Conservation (phyloP, 2,329 filamentous ascomycete genomes). For the Penicillium sp. region DNA sequence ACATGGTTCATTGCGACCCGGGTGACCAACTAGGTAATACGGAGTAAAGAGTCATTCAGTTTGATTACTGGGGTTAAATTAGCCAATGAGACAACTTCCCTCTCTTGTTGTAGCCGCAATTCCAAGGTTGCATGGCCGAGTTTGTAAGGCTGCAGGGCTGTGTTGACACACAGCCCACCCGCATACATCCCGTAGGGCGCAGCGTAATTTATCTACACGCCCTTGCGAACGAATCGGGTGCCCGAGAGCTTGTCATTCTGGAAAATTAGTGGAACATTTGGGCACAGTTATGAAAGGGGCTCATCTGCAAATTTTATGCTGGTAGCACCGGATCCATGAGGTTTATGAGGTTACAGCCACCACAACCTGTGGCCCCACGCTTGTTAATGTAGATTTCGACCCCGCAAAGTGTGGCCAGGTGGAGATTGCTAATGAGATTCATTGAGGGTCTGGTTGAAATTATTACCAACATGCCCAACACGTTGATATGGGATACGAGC, state of each 20-base stretch:
- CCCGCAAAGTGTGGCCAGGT: too few species aligned
- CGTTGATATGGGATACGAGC: too few species aligned
- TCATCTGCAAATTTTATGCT: not conserved
- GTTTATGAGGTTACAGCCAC: not conserved
- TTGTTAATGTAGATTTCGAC: too few species aligned
- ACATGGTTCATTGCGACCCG: too few species aligned
- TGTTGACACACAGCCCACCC: constrained; percentile 4
- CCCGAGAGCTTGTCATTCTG: not conserved
- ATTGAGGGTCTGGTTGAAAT: too few species aligned
- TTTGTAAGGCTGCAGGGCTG: not conserved
- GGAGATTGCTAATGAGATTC: too few species aligned
- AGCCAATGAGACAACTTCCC: not conserved
- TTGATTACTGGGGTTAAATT: not conserved
- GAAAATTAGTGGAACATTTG: not conserved
- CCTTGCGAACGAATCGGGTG: not conserved
- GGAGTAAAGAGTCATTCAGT: not conserved
- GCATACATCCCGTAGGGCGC: not conserved
- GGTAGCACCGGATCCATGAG: not conserved
- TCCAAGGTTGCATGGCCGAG: not conserved
- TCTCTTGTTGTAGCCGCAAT: too few species aligned
- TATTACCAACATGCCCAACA: too few species aligned
- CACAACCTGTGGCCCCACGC: too few species aligned
- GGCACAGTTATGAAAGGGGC: not conserved
- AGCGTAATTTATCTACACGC: not conserved
- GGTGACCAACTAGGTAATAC: too few species aligned